Base-by-base conservation (phyloP, 75 land plant species). In the Chamaecyparis obtusa region DNA sequence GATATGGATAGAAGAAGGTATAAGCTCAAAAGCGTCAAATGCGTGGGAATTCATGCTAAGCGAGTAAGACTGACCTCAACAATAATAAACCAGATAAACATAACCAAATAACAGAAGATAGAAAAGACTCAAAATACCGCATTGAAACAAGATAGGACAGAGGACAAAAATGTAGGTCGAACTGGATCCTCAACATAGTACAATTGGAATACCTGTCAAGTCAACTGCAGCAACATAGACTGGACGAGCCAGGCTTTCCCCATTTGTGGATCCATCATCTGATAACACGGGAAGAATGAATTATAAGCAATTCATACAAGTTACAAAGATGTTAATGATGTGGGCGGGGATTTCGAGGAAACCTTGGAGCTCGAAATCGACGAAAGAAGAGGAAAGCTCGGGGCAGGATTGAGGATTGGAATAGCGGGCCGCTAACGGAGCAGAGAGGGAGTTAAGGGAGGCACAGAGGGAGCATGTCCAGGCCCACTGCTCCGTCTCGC, bases 151-250 rank as follows among this genome's bases (percentile, higher is more conserved):
- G 24, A 64, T 64, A 64, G 27, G 69, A 27, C 69, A 64, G 69
- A 7, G 69, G 69, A 5, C 69, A 2, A 8, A 64, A 7, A 64
- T 51, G 55, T 13, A 5, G 69, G 69, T 64, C 9, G 69, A 64
- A 64, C n/a, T 27, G 30, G 69, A 64, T 64, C n/a, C n/a, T 64
- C 3, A 51, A 14, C 15, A 1, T 27, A 64, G 7, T 33, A 33
- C 76, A 81, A 43, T 30, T 1, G n/a, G 37, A 36, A 90, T 91
- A 97, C 99, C 98, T 72, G 99, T 93, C 14, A 98, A 84, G 91
- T 98, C 99, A 56, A 98, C 94, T 7, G 98, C 99, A 24, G 99
- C 99, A 51, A 98, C 99, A 92, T 95, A 98, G 0, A 98, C 99
- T n/a, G 99, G 99, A 33, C 93, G 93, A 4, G 94, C 94, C 87